Evolutionary conservation across 2,329 filamentous ascomycete species (phyloP), one percentile per base, ranked within the genome.

Genomic region (Fusarium scirpi): DNA sequence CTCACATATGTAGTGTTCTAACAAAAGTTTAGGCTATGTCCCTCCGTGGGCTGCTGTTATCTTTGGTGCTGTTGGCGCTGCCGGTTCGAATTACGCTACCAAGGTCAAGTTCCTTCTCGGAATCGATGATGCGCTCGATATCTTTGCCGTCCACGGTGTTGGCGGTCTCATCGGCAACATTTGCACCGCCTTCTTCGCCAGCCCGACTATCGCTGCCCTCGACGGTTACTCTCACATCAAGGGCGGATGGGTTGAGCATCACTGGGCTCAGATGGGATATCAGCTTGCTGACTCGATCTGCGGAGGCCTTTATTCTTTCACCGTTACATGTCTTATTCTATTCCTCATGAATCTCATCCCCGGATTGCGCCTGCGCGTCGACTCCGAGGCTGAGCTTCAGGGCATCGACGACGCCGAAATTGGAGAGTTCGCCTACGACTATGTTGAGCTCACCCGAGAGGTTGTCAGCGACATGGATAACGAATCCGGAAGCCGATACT

Each of bases 381-480:
- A 83, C 16, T 91, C 93, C 73, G 91, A 96, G 69, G 91, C 93
- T 40, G 94, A 97, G 80, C 90, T 94, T 54, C 84, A 94, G 44
- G 94, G 94, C 71, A 94, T 97, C 65, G 94, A 97, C 76, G 94
- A 97, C 75, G 90, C 92, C 25, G 94, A 97, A 81, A 93, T 97
- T 76, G 94, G 94, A 78, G 94, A 97, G 83, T 97, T 96, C 78
- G 94, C 93, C n/a, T 97, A 97, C 79, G 94, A 97, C 80, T 97
- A 97, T 75, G 93, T 97, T 71, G 94, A 97, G 84, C 85, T 96
- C 70, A 91, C 88, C 22, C 85, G 92, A 38, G 84, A 85, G 74
- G 82, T 85, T 41, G 76, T 85, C 51, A 85, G 82, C 65, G 84
- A 85, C 46, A 77, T 82, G 11, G 83, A 85, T 20, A 81, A 79